Percentiles rank a stretch among this genome's conserved stretches.
Conservation (phyloP, 2,329 filamentous ascomycete genomes). For the Dactylellina drechsleri region DNA sequence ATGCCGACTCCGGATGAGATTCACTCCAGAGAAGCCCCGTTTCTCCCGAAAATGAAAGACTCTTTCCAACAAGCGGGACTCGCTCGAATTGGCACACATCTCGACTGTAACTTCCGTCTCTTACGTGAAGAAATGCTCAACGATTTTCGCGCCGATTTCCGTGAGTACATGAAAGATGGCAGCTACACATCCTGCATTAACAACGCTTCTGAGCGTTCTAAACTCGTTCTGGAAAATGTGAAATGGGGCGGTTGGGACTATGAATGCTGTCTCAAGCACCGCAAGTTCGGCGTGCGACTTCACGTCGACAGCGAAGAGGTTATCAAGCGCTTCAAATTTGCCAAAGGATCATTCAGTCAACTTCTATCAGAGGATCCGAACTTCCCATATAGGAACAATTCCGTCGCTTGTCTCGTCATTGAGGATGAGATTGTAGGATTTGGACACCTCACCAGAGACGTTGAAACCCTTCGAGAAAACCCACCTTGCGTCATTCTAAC, state of each 20-base stretch:
- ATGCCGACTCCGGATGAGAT: conserved; percentile 75
- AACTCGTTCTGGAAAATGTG: conserved; percentile 60
- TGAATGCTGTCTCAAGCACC: conserved; percentile 60
- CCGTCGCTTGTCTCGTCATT: conserved; percentile 71
- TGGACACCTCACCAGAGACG: conserved; percentile 68
- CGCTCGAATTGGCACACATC: conserved; percentile 64
- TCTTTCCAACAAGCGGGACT: conserved; percentile 56
- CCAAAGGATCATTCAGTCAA: conserved; percentile 61
- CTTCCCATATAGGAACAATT: conserved; percentile 68
- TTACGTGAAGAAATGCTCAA: conserved; percentile 76
- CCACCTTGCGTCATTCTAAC: conserved; percentile 67
- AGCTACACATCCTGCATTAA: conserved; percentile 56
- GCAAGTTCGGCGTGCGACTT: conserved; percentile 60
- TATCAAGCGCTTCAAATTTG: conserved; percentile 9
- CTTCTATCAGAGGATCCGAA: conserved; percentile 64
- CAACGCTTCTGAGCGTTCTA: conserved; percentile 62
- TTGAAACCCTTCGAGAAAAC: conserved; percentile 63
- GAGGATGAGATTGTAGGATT: conserved; percentile 70
- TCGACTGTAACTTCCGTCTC: conserved; percentile 78
- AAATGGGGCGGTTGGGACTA: conserved; percentile 61
- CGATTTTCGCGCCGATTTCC: conserved; percentile 70
- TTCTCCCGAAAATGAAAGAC: conserved; percentile 67
- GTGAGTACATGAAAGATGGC: conserved; percentile 67
- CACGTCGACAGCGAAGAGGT: conserved; percentile 63
- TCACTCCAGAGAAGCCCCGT: conserved; percentile 65